phyloP scores from a whole-genome alignment of 2,329 filamentous ascomycete genomes.

The Talaromyces sp. region DNA sequence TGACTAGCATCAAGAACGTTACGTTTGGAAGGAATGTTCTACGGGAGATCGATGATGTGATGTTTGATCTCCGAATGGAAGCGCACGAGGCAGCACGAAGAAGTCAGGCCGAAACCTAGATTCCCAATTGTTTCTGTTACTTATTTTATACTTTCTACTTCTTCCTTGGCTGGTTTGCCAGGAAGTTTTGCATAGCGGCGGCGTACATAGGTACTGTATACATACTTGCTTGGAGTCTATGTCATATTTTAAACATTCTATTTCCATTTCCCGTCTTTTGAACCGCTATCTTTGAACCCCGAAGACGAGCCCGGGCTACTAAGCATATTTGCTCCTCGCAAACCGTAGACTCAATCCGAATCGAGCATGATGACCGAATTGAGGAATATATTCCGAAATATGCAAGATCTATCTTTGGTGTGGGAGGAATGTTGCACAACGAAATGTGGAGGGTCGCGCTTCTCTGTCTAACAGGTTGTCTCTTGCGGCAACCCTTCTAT shows the following conservation, averaged over 20 bases:
- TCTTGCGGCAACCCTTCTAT: background rate
- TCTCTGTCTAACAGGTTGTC: too few relatives aligned
- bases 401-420: background rate
- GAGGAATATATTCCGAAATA: background rate
- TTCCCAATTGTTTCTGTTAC: background rate
- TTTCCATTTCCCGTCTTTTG: background rate
- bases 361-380: background rate
- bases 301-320: too few relatives aligned
- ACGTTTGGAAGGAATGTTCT: slow-evolving; percentile 64
- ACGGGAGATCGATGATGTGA: slow-evolving; percentile 68
- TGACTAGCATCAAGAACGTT: slow-evolving; percentile 58
- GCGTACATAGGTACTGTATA: slow-evolving; percentile 8
- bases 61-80: slow-evolving; percentile 74
- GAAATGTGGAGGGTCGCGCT: background rate
- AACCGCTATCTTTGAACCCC: background rate
- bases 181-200: slow-evolving; percentile 15
- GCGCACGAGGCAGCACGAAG: slow-evolving; percentile 68
- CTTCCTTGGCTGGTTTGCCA: background rate
- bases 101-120: slow-evolving; percentile 17
- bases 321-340: background rate
- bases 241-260: background rate
- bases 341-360: background rate
- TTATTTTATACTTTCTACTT: background rate
- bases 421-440: background rate
- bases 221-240: background rate